Evolutionary conservation across 495 filamentous ascomycete genomes (phyloP).

Genomic region (Xylaria cubensis): DNA sequence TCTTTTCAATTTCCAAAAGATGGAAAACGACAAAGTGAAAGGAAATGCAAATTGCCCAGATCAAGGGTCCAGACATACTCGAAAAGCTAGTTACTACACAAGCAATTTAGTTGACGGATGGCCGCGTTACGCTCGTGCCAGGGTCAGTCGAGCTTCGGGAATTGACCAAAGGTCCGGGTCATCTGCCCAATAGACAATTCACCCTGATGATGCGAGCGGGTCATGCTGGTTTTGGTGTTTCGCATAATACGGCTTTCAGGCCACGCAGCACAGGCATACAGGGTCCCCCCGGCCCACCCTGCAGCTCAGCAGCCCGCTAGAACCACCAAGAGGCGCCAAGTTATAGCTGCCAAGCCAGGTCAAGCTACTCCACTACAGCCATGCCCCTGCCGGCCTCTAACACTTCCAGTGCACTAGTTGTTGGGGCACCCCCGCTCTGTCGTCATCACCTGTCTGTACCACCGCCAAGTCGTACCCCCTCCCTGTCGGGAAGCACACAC

Average conservation of each 20-base stretch:
- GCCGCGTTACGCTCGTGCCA: slow-evolving; percentile 12
- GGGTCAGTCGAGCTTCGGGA: slow-evolving; percentile 10
- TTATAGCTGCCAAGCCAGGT: background rate
- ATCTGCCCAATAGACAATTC: slow-evolving; percentile 21
- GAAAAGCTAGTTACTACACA: background rate
- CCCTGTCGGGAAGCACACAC: background rate
- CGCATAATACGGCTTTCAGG: slow-evolving; percentile 12
- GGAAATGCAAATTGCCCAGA: background rate
- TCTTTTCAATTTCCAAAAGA: no score
- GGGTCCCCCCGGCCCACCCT: background rate
- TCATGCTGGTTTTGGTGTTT: slow-evolving; percentile 14
- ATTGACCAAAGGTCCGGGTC: slow-evolving; percentile 14
- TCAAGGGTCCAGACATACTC: background rate
- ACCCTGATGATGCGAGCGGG: background rate
- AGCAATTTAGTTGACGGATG: background rate
- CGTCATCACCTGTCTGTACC: slow-evolving; percentile 18
- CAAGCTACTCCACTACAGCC: background rate
- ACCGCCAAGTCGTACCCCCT: background rate
- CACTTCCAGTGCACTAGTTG: no score
- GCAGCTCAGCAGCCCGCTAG: background rate
- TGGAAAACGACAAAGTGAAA: background rate
- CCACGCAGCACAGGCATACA: slow-evolving; percentile 5
- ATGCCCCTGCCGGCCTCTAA: background rate
- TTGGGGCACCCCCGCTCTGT: background rate
- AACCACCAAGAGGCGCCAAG: slow-evolving; percentile 9